Conservation (phyloP, 768 basidiomycete genomes). For the Lentinula boryana region DNA sequence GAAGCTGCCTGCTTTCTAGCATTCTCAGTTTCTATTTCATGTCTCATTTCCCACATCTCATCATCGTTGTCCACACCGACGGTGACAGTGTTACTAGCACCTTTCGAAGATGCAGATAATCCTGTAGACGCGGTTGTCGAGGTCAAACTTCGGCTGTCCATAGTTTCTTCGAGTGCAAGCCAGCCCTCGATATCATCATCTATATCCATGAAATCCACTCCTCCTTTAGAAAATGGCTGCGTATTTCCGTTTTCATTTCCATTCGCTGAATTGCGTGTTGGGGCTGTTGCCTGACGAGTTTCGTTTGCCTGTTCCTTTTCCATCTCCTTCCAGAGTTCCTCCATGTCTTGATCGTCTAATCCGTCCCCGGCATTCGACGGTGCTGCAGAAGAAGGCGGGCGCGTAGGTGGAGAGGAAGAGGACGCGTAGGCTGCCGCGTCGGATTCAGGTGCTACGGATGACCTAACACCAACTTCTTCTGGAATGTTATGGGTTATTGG, state of each 20-base stretch:
- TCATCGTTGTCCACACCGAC: slow-evolving; percentile 32
- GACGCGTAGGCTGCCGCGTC: slow-evolving; percentile 25
- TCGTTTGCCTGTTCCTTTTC: background rate
- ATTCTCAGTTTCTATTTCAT: slow-evolving; percentile 41
- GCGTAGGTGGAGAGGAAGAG: slow-evolving; percentile 25
- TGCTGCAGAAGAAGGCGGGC: slow-evolving; percentile 33
- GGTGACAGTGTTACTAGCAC: background rate
- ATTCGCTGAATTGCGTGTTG: slow-evolving; percentile 3
- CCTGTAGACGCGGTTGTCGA: background rate
- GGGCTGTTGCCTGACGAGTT: background rate
- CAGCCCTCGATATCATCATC: slow-evolving; percentile 36
- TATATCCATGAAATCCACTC: slow-evolving; percentile 17
- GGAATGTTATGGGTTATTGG: slow-evolving; percentile 17
- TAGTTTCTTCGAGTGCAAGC: slow-evolving; percentile 18
- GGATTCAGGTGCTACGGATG: slow-evolving; percentile 16
- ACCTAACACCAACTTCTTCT: slow-evolving; percentile 8
- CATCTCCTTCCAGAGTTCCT: background rate
- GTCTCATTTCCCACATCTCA: slow-evolving; percentile 67
- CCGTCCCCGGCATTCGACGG: slow-evolving; percentile 35
- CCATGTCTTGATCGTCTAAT: slow-evolving; percentile 11
- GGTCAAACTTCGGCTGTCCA: slow-evolving; percentile 6
- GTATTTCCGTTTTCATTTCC: slow-evolving; percentile 8
- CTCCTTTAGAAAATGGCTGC: background rate
- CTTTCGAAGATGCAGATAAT: slow-evolving; percentile 6
- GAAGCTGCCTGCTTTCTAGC: background rate